Evolutionary conservation across 257 asterid genomes (phyloP), one percentile per base, ranked within the genome.

Genomic region (Ilex aquifolium): DNA sequence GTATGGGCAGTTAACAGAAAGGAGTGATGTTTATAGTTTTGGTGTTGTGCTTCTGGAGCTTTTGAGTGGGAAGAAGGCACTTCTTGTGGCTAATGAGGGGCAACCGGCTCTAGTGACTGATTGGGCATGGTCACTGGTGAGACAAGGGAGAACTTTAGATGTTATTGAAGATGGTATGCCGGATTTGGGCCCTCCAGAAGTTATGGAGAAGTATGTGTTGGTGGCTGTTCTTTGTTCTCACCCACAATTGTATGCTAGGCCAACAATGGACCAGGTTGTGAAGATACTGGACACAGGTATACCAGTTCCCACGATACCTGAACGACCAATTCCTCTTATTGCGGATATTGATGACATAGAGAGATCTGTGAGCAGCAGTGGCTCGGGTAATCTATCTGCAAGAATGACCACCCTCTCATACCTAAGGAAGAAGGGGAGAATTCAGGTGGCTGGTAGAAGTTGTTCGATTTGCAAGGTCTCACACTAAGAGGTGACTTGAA

Each of bases 241-340:
- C 52, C 52, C 52, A 46, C 52, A 46, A 46, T 46, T 46, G 52
- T 46, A 46, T 46, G 52, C 52, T 46, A 46, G 52, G 52, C 52
- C 52, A 46, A 46, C 52, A 46, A 46, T 46, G 52, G 52, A 46
- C 52, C 52, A 46, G 52, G 52, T 46, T 46, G 52, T 46, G 52
- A 46, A 46, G 52, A 46, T 46, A 6, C 3, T 46, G 52, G 52
- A 46, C 6, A 46, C 52, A 3, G 52, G 10, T 46, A 10, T 46
- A 14, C 52, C 52, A 46, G 52, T 46, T 46, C 52, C 52, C 52
- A 4, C n/a, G 4, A 46, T 46, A 10, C 52, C 52, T 10, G 52
- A 46, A 14, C 52, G 52, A 11, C 52, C 52, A 11, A 46, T 46
- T 10, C 52, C 52, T 46, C 13, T 46, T 11, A 46, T 11, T 7